Conservation (phyloP, 495 filamentous ascomycete species). For the Sporormia fimetaria region DNA sequence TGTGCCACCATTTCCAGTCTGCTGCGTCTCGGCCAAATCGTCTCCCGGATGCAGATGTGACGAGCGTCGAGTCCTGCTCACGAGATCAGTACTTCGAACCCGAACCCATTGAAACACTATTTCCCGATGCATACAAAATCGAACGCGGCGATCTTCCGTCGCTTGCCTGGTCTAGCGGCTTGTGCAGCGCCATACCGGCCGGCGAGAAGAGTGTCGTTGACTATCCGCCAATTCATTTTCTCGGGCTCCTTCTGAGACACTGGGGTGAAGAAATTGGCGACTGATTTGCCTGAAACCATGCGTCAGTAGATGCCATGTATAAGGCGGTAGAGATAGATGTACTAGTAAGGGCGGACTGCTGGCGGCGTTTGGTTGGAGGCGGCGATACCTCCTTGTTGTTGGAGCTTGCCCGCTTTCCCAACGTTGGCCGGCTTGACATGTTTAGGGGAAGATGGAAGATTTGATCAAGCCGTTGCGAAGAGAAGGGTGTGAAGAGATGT, state of each 20-base stretch:
- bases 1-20: conserved; percentile 96
- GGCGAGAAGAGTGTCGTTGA: conserved; percentile 62
- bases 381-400: conserved; percentile 41
- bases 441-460: conserved; percentile 2
- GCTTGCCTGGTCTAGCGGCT: conserved; percentile 19
- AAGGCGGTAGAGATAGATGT: conserved; percentile 21
- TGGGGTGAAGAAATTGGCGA: conserved; percentile 83
- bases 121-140: conserved; percentile 55
- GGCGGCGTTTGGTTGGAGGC: conserved; percentile 46
- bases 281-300: conserved; percentile 43
- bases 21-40: conserved; percentile 53
- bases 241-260: conserved; percentile 74
- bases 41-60: conserved; percentile 69
- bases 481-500: too few species aligned
- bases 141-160: conserved; percentile 68
- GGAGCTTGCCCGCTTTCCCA: conserved; percentile 25
- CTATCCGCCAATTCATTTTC: conserved; percentile 57
- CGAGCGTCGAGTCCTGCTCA: conserved; percentile 72
- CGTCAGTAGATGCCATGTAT: not conserved
- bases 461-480: not conserved
- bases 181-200: conserved; percentile 50
- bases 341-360: conserved; percentile 67
- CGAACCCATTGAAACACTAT: conserved; percentile 3
- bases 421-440: conserved; percentile 3
- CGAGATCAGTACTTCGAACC: conserved; percentile 6